phyloP scores from a whole-genome alignment of 345 rosid species.

The Aegle marmelos region DNA sequence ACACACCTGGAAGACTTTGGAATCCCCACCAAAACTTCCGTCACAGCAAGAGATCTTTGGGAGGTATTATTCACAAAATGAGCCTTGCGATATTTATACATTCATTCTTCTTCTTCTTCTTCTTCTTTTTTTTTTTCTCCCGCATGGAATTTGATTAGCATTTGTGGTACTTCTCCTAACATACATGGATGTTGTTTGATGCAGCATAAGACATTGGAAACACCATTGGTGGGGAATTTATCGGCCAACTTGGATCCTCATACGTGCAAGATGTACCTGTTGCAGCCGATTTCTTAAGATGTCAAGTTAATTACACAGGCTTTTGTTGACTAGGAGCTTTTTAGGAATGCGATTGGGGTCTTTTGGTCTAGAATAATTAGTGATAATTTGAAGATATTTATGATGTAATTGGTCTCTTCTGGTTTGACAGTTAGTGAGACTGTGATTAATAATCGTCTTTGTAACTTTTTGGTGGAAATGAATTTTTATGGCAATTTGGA shows the following conservation, averaged over 20 bases:
- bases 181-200: neutral
- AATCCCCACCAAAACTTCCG: constrained; percentile 37
- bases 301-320: neutral
- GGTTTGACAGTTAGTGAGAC: neutral
- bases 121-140: neutral
- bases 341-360: too few relatives aligned
- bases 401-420: neutral
- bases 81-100: neutral
- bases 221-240: constrained; percentile 48
- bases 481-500: neutral
- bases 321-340: too few relatives aligned
- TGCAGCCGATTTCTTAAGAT: constrained; percentile 65
- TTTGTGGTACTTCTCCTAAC: constrained; percentile 3
- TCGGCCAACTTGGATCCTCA: constrained; percentile 58
- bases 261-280: constrained; percentile 65
- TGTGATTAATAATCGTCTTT: neutral
- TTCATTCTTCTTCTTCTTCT: too few relatives aligned
- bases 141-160: neutral
- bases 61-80: constrained; percentile 35
- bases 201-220: constrained; percentile 75
- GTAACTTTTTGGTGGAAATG: neutral
- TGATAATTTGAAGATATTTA: neutral
- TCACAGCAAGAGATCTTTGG: constrained; percentile 73
- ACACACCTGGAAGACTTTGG: constrained; percentile 73
- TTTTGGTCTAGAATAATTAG: too few relatives aligned